Conservation (phyloP, 768 basidiomycete species). For the Daedaleopsis sinensis region DNA sequence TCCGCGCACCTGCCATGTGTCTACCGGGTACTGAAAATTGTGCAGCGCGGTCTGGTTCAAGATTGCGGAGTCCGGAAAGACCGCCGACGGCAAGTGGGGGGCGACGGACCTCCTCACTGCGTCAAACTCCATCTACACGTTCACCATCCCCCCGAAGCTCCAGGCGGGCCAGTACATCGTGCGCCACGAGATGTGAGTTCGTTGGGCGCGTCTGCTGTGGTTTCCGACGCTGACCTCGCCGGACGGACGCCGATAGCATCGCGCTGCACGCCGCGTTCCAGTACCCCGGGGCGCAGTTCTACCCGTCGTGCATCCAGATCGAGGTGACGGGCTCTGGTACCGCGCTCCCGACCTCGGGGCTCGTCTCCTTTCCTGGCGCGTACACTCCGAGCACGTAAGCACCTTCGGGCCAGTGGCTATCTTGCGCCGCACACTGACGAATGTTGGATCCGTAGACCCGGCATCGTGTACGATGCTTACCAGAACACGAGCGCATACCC, state of each 20-base stretch:
- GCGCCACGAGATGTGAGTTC: constrained; percentile 47
- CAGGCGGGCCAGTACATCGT: constrained; percentile 52
- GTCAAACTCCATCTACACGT: constrained; percentile 45
- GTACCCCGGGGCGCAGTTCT: constrained; percentile 48
- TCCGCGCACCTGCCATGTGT: too few relatives aligned
- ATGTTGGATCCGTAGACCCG: constrained; percentile 14
- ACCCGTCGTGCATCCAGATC: constrained; percentile 50
- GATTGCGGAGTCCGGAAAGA: constrained; percentile 49
- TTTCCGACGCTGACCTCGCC: background rate
- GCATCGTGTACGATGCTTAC: constrained; percentile 42
- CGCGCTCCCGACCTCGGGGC: constrained; percentile 41
- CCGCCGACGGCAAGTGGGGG: constrained; percentile 47
- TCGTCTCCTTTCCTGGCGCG: constrained; percentile 54
- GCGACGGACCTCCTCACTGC: constrained; percentile 43
- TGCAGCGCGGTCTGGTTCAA: constrained; percentile 55
- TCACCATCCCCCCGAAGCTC: constrained; percentile 49
- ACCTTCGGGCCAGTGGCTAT: background rate
- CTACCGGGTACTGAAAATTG: too few relatives aligned
- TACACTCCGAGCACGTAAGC: constrained; percentile 42
- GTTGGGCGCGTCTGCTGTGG: background rate
- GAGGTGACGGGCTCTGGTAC: constrained; percentile 50
- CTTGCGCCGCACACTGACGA: background rate
- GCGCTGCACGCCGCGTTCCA: constrained; percentile 42
- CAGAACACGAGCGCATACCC: constrained; percentile 35
- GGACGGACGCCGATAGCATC: constrained; percentile 34